These are phyloP conservation scores for Phialemoniopsis sp. DNA, from an alignment of 2,329 filamentous ascomycete genomes.

Conservation along the genomic window DNA sequence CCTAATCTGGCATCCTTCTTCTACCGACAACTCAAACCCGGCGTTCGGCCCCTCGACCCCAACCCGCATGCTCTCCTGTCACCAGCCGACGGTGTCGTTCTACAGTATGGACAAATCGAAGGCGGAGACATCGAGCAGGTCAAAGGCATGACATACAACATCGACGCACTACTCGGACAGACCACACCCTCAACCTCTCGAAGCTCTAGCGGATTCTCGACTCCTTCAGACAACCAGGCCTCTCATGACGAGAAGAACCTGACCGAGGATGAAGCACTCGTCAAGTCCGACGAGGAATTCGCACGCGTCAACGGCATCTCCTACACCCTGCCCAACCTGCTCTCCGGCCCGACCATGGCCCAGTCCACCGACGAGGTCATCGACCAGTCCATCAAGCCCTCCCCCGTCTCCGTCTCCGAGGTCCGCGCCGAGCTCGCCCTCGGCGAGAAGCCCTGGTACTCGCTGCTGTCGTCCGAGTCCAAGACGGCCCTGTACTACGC, in stretches of 20 bases:
- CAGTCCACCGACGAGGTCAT: conserved; percentile 42
- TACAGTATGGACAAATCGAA: conserved; percentile 90
- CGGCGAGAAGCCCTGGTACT: conserved; percentile 67
- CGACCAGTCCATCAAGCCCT: conserved; percentile 70
- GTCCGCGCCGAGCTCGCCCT: conserved; percentile 80
- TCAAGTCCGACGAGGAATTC: conserved; percentile 86
- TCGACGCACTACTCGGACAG: conserved; percentile 85
- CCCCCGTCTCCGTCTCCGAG: conserved; percentile 71
- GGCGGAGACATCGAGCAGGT: conserved; percentile 96
- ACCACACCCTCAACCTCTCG: conserved; percentile 42
- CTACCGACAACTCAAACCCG: conserved; percentile 90
- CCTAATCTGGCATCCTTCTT: conserved; percentile 96
- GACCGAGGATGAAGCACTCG: conserved; percentile 56
- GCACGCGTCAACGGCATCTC: conserved; percentile 90
- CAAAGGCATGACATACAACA: conserved; percentile 96
- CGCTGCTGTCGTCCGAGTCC: conserved; percentile 55
- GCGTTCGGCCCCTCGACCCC: conserved; percentile 77
- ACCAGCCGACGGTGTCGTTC: conserved; percentile 83
- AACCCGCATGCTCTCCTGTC: conserved; percentile 77
- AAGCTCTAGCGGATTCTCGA: conserved; percentile 36
- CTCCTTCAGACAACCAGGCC: conserved; percentile 15
- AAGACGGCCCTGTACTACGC: conserved; percentile 79
- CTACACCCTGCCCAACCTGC: conserved; percentile 83
- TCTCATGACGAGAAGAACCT: conserved; percentile 20
- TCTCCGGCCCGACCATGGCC: conserved; percentile 63